Evolutionary conservation across 2,329 filamentous ascomycete species (phyloP), one percentile per base, ranked within the genome.

Genomic region (Scopulariopsis brevicaulis): DNA sequence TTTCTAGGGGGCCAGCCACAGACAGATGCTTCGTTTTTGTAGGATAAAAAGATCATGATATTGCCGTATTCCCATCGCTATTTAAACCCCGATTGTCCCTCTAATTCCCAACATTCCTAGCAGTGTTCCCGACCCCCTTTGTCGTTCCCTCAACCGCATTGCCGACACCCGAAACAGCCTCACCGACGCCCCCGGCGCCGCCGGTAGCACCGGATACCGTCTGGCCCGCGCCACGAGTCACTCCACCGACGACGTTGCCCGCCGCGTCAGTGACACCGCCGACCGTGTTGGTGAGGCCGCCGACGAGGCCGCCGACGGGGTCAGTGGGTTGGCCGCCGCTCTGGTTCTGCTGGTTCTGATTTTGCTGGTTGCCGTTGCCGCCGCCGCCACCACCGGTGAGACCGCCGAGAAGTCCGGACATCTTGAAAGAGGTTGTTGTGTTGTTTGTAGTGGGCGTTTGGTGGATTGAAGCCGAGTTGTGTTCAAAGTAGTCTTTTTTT

Each of bases 221-320:
- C 22, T 50, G 46, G 22, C 46, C 46, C 20, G 22, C 46, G 46
- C 20, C 65, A 53, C 46, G n/a, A 7, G 46, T 50, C 1, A 20
- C 20, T 20, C n/a, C 20, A 20, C 46, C 46, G 20, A 24, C 46
- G 20, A 50, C n/a, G 4, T 20, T 20, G 46, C 46, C 46, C 18
- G 22, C 46, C 6, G 46, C 22, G 46, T 50, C 46, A 11, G 46
- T 50, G 5, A 50, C 20, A n/a, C 46, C 46, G 46, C 46, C 46
- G 20, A 50, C 46, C 1, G 46, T 24, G 46, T 24, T 24, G 12
- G 46, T 50, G 20, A 50, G 18, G 46, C 46, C 46, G 20, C 46
- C 46, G n/a, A 50, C 18, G n/a, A 50, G 46, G 5, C 46, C 46
- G 46, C 22, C 46, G 46, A 22, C 46, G 8, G n/a, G 46, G n/a